phyloP scores from a whole-genome alignment of 768 basidiomycete species.

The Clathrus columnatus region DNA sequence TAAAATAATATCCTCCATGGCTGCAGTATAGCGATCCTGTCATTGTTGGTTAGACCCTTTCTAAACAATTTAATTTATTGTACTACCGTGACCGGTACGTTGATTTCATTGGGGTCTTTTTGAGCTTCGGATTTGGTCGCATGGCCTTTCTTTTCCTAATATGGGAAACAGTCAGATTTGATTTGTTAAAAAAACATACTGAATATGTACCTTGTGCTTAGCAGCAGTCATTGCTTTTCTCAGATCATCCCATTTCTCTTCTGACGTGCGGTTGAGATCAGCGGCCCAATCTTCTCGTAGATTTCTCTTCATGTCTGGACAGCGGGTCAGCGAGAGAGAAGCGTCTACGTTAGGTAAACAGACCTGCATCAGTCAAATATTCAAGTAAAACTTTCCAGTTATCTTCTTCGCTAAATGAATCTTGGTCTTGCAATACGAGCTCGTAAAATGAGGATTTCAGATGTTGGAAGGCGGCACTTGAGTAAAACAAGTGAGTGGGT shows the following conservation, averaged over 20 bases:
- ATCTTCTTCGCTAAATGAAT: constrained; percentile 63
- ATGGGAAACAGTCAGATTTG: neutral
- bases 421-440: constrained; percentile 73
- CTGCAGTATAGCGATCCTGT: constrained; percentile 31
- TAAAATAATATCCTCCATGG: constrained; percentile 81
- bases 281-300: constrained; percentile 55
- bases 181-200: neutral
- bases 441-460: constrained; percentile 51
- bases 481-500: constrained; percentile 9
- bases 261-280: constrained; percentile 45
- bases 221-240: constrained; percentile 10
- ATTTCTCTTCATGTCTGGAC: constrained; percentile 28
- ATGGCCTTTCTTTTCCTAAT: neutral
- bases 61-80: neutral
- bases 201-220: neutral
- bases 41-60: constrained; percentile 4
- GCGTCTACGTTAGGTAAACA: neutral
- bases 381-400: constrained; percentile 70
- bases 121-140: no score
- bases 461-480: constrained; percentile 37
- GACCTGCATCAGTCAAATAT: constrained; percentile 56
- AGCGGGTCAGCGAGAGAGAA: constrained; percentile 7
- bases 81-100: neutral
- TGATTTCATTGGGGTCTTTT: no score
- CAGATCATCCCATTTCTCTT: constrained; percentile 69